Evolutionary conservation across 2,329 filamentous ascomycete genomes (phyloP), one percentile per base, ranked within the genome.

Genomic region (Hypomyces rosellus): DNA sequence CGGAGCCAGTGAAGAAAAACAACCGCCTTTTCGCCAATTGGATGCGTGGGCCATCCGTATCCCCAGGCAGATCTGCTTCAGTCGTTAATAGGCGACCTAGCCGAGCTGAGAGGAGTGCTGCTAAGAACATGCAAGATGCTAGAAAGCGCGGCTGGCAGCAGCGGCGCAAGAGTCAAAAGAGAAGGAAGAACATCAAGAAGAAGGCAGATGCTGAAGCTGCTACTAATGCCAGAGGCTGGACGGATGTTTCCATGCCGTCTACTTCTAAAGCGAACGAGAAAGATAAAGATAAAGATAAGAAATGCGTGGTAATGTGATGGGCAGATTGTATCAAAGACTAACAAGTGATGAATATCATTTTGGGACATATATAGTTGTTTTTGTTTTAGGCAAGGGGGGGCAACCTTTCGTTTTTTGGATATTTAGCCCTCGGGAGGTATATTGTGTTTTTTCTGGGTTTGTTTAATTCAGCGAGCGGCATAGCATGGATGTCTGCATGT

Each of bases 101-200:
- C 58, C 74, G 81, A 38, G 80, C 80, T 2, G 77, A 80, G 60
- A 70, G 79, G 25, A 81, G 80, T 50, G 81, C 81, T 5, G 74
- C 79, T 9, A 82, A 78, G 65, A 85, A 84, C 56, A 78, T 84
- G 25, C 72, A 76, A 15, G 80, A 84, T 54, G 81, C 81, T 1
- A 80, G 76, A 66, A 74, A 72, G 57, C 73, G 71, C 33, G 80
- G 81, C 1, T 84, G 81, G 80, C 72, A 64, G 36, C 66, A 69
- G 51, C 67, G 70, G 56, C 55, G 56, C 50, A 70, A 63, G 54
- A 74, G 70, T 57, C 67, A 67, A 45, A 71, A 65, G 54, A 69
- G 66, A 58, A 67, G 67, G 49, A 63, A 62, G 65, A 72, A 48
- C 56, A 60, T 39, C 41, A 50, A n/a, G 7, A 46, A 34, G 7